Evolutionary conservation across 257 asterid species (phyloP).

Genomic region (Nicotiana paniculata): DNA sequence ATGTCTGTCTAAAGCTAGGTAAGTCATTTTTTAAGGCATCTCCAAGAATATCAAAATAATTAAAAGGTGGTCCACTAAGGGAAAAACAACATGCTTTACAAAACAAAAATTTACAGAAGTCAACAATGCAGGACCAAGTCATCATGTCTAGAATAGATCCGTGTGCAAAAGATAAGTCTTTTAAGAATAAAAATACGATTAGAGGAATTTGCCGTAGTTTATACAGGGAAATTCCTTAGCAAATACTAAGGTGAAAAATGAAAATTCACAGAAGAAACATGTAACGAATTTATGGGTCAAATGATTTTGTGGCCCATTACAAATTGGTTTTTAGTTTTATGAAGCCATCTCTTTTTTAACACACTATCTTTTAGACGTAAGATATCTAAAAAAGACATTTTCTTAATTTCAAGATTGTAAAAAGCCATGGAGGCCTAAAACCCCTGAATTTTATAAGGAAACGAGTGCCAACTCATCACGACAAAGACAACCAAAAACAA

Average conservation of each 20-base stretch:
- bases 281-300: background rate
- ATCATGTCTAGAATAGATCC: background rate
- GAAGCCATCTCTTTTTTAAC: too few relatives aligned
- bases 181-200: too few relatives aligned
- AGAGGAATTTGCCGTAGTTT: background rate
- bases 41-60: background rate
- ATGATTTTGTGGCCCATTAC: too few relatives aligned
- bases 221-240: background rate
- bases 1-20: background rate
- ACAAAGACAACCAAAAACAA: background rate
- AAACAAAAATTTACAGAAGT: background rate
- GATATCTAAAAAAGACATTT: too few relatives aligned
- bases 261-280: background rate
- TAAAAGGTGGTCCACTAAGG: background rate
- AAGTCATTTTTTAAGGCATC: background rate
- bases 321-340: too few relatives aligned
- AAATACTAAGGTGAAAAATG: background rate
- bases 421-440: too few relatives aligned
- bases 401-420: too few relatives aligned
- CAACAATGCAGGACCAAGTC: background rate
- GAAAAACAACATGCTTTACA: background rate
- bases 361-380: too few relatives aligned
- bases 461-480: slow-evolving; percentile 4
- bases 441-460: background rate
- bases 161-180: background rate